Conservation (phyloP, 129 eudicot genomes). For the Smallanthus sonchifolius region DNA sequence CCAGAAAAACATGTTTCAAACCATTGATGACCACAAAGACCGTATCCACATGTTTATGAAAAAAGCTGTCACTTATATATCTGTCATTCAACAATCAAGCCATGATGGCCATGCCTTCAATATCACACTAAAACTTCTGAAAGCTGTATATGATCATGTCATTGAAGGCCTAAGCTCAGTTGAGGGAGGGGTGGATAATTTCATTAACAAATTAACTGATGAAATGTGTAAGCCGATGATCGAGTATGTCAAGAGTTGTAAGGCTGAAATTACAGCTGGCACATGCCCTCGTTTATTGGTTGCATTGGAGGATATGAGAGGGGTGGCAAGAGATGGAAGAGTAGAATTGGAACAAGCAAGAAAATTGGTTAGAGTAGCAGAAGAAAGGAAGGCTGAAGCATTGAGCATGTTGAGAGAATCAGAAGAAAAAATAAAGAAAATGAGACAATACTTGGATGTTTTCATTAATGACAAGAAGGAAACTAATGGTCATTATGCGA, state of each 20-base stretch:
- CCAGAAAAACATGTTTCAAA: conserved; percentile 44
- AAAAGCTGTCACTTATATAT: conserved; percentile 46
- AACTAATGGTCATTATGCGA: conserved; percentile 20
- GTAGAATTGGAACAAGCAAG: conserved; percentile 60
- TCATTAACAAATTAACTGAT: conserved; percentile 41
- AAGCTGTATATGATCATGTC: conserved; percentile 44
- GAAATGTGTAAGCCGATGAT: conserved; percentile 65
- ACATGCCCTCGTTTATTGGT: conserved; percentile 43
- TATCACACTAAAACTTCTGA: conserved; percentile 48
- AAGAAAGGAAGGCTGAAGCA: conserved; percentile 48
- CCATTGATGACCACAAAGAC: conserved; percentile 44
- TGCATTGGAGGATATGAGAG: conserved; percentile 58
- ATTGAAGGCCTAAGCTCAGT: conserved; percentile 46
- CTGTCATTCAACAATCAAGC: conserved; percentile 42
- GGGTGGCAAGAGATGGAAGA: conserved; percentile 38
- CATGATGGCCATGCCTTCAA: conserved; percentile 31
- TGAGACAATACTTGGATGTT: conserved; percentile 31
- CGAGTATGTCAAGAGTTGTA: conserved; percentile 45
- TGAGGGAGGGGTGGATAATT: conserved; percentile 59
- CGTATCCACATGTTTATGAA: conserved; percentile 31
- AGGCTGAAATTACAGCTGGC: conserved; percentile 54
- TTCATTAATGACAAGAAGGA: conserved; percentile 28
- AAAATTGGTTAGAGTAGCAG: conserved; percentile 39
- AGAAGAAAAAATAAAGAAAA: conserved; percentile 42
- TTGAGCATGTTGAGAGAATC: conserved; percentile 51